Conservation (phyloP, 495 filamentous ascomycete species). For the Daldinia concentrica region DNA sequence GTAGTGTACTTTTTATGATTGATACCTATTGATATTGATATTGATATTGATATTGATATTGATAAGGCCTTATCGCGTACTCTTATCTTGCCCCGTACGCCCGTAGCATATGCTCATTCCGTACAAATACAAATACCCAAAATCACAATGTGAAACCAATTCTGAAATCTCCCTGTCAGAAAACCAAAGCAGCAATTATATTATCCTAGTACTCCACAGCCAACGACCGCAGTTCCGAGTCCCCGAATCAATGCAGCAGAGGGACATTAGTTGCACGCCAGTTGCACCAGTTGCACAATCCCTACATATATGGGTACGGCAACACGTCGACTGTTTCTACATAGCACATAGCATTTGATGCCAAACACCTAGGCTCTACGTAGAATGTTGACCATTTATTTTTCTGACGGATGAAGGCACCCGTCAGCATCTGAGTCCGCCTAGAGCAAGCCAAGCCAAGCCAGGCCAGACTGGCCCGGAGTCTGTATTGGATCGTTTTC, state of each 20-base stretch:
- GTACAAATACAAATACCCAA: slow-evolving; percentile 24
- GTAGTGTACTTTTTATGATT: not conserved
- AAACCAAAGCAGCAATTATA: slow-evolving; percentile 28
- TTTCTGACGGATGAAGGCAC: slow-evolving; percentile 9
- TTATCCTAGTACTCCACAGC: slow-evolving; percentile 29
- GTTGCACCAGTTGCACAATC: slow-evolving; percentile 29
- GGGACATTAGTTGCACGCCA: slow-evolving; percentile 29
- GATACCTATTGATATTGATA: too few species aligned
- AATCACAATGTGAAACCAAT: slow-evolving; percentile 37
- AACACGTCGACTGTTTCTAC: slow-evolving; percentile 25
- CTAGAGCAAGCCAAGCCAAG: slow-evolving; percentile 29
- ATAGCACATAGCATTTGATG: slow-evolving; percentile 4
- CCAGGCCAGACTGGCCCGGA: slow-evolving; percentile 20
- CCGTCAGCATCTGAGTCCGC: slow-evolving; percentile 19
- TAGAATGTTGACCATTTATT: slow-evolving; percentile 10
- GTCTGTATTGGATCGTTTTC: slow-evolving; percentile 25
- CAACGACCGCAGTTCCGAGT: slow-evolving; percentile 34
- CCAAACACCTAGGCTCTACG: slow-evolving; percentile 27
- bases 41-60: too few species aligned
- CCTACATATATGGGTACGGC: slow-evolving; percentile 38
- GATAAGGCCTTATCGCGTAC: not conserved
- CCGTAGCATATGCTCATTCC: not conserved
- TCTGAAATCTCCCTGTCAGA: slow-evolving; percentile 24
- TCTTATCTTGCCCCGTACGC: not conserved
- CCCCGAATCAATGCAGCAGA: slow-evolving; percentile 35